Evolutionary conservation across 78 protist genomes (phyloP), one percentile per base, ranked within the genome.

Genomic region (Emiliania huxleyi): DNA sequence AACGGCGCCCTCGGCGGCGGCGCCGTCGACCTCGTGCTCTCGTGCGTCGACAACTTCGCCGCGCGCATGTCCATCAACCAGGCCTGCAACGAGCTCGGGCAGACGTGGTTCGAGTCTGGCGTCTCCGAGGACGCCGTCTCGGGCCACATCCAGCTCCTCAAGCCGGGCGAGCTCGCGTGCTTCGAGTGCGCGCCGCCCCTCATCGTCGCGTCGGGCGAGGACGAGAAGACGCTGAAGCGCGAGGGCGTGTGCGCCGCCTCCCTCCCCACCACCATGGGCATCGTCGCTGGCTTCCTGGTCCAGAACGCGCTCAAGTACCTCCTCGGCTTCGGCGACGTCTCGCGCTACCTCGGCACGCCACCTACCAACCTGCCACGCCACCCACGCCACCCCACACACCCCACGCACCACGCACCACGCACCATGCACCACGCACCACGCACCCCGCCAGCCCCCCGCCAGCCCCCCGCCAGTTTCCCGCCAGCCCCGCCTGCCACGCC

Each of bases 21-120:
- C 0, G 77, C 96, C 0, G 98, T 98, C 15, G 87, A 71, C 77
- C 75, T 98, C 37, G 96, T 98, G 1, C 69, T 98, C 56, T 87
- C 97, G 45, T 98, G 99, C 46, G 99, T 98, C 12, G 99, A 98
- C 91, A 98, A 97, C 89, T 95, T 95, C 75, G 98, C 96, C 15
- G 99, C 99, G 44, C 90, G 97, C 35, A 38, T 44, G 52, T 5
- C 23, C 18, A 43, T 81, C 19, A 56, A 87, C 38, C 25, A 33
- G 69, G 95, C 90, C 38, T 93, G 98, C 85, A 22, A 44, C 18
- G 97, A 93, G 93, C 55, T 87, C 52, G 33, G 81, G 48, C 42
- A 87, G 21, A 40, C 45, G 26, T 98, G 98, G 98, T 96, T 98
- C 96, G 99, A 98, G 62, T 69, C 95, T 25, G 99, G 98, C 42